Conservation (phyloP, 2,329 filamentous ascomycete species). For the Botrytis paeoniae region DNA sequence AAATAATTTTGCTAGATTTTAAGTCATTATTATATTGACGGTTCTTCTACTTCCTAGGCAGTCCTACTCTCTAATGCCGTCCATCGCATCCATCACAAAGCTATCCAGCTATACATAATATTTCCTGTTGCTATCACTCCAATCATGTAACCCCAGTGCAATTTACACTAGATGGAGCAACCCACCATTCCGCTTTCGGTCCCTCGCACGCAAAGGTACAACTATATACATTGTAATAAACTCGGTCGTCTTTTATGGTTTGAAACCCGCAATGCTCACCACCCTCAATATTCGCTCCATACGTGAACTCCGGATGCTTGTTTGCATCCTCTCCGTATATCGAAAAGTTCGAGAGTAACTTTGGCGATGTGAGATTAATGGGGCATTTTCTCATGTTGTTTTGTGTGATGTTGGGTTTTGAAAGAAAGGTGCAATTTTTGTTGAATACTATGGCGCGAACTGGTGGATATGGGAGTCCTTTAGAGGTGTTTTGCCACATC, state of each 20-base stretch:
- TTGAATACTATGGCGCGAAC: background rate
- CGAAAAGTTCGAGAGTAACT: background rate
- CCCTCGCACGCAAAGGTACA: background rate
- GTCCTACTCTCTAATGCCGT: background rate
- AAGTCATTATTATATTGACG: background rate
- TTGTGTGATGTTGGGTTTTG: too few species aligned
- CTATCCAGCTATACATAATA: background rate
- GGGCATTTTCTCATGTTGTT: background rate
- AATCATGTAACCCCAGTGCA: too few species aligned
- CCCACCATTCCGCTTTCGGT: background rate
- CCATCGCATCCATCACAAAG: accelerated
- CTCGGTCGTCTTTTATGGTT: background rate
- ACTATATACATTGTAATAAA: background rate
- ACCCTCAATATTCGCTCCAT: background rate
- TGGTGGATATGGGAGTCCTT: background rate
- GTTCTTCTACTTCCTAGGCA: background rate
- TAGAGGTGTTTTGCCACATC: background rate
- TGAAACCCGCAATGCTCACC: background rate
- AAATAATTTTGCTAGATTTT: background rate
- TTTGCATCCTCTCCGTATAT: background rate
- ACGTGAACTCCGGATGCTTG: background rate
- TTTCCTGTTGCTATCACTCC: too few species aligned
- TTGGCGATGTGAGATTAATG: background rate
- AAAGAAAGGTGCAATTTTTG: background rate
- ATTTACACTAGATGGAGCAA: background rate